Evolutionary conservation across 1,284 basidiomycete genomes (phyloP).

Genomic region (Microstroma glucosiphilum): DNA sequence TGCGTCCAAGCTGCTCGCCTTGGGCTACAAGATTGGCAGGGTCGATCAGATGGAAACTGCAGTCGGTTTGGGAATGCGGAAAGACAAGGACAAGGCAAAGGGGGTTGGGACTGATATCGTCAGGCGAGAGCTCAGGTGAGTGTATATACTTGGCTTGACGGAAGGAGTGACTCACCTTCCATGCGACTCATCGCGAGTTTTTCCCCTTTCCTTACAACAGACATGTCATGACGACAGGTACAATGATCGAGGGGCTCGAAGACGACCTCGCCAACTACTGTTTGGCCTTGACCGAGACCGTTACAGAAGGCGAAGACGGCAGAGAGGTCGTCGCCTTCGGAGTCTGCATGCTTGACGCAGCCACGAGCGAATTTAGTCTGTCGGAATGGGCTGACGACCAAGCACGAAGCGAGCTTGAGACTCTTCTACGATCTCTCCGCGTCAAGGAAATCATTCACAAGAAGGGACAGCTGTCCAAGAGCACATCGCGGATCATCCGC

Average conservation of each 20-base stretch:
- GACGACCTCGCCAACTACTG: constrained; percentile 95
- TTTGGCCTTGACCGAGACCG: constrained; percentile 69
- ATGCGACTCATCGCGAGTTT: too few species aligned
- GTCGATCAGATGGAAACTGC: constrained; percentile 97
- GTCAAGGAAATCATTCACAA: constrained; percentile 89
- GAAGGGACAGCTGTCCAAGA: constrained; percentile 60
- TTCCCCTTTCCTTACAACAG: too few species aligned
- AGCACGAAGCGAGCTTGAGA: constrained; percentile 86
- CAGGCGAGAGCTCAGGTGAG: constrained; percentile 65
- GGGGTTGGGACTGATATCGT: constrained; percentile 53
- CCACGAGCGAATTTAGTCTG: constrained; percentile 91
- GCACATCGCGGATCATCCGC: constrained; percentile 36
- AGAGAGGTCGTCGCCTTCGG: constrained; percentile 60
- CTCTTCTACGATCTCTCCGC: constrained; percentile 81
- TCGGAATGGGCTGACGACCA: constrained; percentile 86
- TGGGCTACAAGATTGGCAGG: constrained; percentile 86
- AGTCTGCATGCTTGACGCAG: constrained; percentile 86
- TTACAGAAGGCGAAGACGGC: constrained; percentile 3
- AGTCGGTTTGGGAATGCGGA: constrained; percentile 59
- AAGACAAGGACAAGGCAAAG: constrained; percentile 15
- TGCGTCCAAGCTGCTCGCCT: constrained; percentile 54
- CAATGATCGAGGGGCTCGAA: constrained; percentile 85
- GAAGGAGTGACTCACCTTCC: too few species aligned
- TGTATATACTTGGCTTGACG: too few species aligned
- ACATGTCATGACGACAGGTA: constrained; percentile 94